Evolutionary conservation across 805 yeast species (phyloP), one percentile per base, ranked within the genome.

Genomic region (Kregervanrija pseudodelftensis): DNA sequence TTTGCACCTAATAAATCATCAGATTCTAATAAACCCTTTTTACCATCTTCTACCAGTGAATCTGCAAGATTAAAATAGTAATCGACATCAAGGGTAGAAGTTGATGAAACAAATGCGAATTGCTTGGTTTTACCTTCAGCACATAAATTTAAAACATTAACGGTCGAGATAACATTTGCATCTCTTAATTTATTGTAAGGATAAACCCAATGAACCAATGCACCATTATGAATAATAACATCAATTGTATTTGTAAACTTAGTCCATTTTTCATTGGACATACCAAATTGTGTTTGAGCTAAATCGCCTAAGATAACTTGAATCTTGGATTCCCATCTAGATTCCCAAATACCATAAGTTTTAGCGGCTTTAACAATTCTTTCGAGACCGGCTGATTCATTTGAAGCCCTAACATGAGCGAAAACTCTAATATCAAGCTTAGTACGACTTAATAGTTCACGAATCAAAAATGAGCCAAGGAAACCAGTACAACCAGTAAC

Each of bases 151-250:
- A 93, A 69, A 9, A 89, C 87, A 57, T 90, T 85, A 47, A 91
- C 66, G 0, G 98, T 85, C 37, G 95, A 80, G 47, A 90, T 68
- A 31, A 95, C 99, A 59, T 93, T 93, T 32, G 98, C 93, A 53
- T 87, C 96, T 56, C 98, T 79, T 57, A 93, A 71, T 52, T 85
- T 86, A 40, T 83, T 68, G 66, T 93, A 93, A 28, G 99, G 98
- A 63, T 85, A 93, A 2, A 90, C 96, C 99, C 99, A 93, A 64
- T 93, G 99, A 34, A 93, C 99, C 49, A 90, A 72, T 13, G 99
- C 99, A 70, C 98, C 99, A 56, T 93, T 93, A 65, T 93, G 99
- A 49, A 93, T 77, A 42, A 93, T 80, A 3, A 82, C 82, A 63
- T 95, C 99, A 46, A 91, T 70, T 1, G 69, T 66, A 12, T 75